Base-by-base conservation (phyloP, 306 rosid genomes). In the Amphicarpaea edgeworthii region DNA sequence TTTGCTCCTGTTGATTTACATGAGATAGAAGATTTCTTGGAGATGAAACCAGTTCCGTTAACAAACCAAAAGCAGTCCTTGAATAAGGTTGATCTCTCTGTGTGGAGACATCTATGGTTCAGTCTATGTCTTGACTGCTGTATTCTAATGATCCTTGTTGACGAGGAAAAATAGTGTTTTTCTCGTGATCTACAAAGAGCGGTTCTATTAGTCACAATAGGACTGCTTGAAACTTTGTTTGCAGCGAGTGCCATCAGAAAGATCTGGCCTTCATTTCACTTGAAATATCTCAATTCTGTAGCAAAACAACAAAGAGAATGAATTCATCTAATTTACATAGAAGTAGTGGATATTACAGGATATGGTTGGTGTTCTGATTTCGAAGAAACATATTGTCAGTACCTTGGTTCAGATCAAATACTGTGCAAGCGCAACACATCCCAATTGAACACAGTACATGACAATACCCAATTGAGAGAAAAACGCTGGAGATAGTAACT, bases 141-240 rank as follows among this genome's bases (percentile, higher is more conserved):
- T 53, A 82, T 42, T 82, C 79, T 81, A 70, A 68, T 77, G 34
- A 70, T 82, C 86, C 86, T 86, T 12, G 72, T 70, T 69, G 94
- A 81, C 68, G 61, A 68, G 77, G 83, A 24, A 82, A 83, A 80
- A 65, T 75, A 78, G 70, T 79, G 84, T 50, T 77, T 64, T 78
- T 83, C 84, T 24, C 55, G 83, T 66, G 88, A 87, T 60, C 77
- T 86, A 76, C 85, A 80, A 70, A 84, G 59, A 69, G 64, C 26
- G 64, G 83, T 84, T 83, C 82, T 82, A 59, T 81, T 76, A 79
- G 90, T 80, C 49, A 82, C 84, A 38, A 84, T 77, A 77, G 90
- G 88, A 80, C 81, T 81, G 76, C 90, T 86, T 54, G 87, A 78
- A 75, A 90, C 84, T 86, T 82, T 91, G 90, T 86, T 83, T 75